Percentiles rank a stretch among this genome's conserved stretches.
phyloP scores from a whole-genome alignment of 768 basidiomycete species.

The Antrodiella citrinella region DNA sequence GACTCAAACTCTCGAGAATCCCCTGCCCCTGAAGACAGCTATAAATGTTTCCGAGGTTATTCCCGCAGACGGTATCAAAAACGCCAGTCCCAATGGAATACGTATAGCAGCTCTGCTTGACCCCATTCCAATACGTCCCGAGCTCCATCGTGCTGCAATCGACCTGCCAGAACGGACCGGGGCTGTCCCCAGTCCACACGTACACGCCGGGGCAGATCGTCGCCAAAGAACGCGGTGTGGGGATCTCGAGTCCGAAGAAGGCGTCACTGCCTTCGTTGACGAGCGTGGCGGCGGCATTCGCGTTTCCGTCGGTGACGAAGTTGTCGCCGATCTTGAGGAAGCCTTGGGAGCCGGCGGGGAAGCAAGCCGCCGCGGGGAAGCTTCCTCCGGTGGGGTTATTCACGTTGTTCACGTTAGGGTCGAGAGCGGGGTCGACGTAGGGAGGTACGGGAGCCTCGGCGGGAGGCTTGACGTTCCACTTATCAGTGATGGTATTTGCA shows the following conservation, averaged over 20 bases:
- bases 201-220: neutral
- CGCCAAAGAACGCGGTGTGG: neutral
- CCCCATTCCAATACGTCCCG: slow-evolving; percentile 6
- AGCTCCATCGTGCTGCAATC: slow-evolving; percentile 6
- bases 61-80: too few species aligned
- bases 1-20: too few species aligned
- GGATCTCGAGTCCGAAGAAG: slow-evolving; percentile 6
- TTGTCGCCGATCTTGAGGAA: slow-evolving; percentile 4
- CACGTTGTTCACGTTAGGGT: too few species aligned
- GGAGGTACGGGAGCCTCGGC: too few species aligned
- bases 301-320: slow-evolving; percentile 2
- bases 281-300: neutral
- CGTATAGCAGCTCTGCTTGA: too few species aligned
- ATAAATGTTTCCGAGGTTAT: too few species aligned
- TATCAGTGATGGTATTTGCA: too few species aligned
- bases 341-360: slow-evolving; percentile 4
- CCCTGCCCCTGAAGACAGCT: too few species aligned
- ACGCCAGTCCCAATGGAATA: too few species aligned
- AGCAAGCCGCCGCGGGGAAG: slow-evolving; percentile 3
- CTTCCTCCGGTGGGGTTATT: too few species aligned
- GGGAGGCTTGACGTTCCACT: too few species aligned
- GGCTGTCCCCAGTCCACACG: neutral
- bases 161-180: slow-evolving; percentile 5
- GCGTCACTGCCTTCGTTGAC: slow-evolving; percentile 5
- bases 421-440: too few species aligned